phyloP scores from a whole-genome alignment of 1,284 basidiomycete species.

The Violaceomyces palustris region DNA sequence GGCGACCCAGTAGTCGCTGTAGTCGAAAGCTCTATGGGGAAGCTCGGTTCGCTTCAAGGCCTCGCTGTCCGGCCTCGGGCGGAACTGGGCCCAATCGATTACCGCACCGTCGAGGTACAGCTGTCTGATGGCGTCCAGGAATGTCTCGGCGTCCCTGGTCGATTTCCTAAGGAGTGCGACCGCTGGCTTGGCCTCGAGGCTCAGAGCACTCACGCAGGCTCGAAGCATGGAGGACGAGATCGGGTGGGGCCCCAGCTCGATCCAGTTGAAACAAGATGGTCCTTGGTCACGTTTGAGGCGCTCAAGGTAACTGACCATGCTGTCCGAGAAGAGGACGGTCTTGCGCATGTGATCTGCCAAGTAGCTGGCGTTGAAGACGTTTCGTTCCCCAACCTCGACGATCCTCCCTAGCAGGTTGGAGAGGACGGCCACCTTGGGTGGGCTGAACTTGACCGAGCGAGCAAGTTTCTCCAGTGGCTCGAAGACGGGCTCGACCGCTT shows the following conservation, averaged over 20 bases:
- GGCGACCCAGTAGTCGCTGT: conserved; percentile 19
- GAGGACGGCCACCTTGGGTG: conserved; percentile 8
- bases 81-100: too few species aligned
- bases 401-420: conserved; percentile 24
- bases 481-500: conserved; percentile 14
- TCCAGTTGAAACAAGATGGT: too few species aligned
- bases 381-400: background rate
- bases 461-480: conserved; percentile 2
- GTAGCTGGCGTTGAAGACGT: conserved; percentile 4
- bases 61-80: too few species aligned
- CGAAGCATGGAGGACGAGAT: conserved; percentile 26
- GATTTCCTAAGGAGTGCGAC: too few species aligned
- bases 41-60: too few species aligned
- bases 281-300: too few species aligned
- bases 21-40: conserved; percentile 26
- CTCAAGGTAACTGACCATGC: conserved; percentile 12
- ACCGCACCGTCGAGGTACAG: too few species aligned
- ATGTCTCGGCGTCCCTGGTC: too few species aligned
- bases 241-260: conserved; percentile 30
- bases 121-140: too few species aligned
- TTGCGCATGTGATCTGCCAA: conserved; percentile 16
- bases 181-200: too few species aligned
- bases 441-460: conserved; percentile 1
- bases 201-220: conserved; percentile 21
- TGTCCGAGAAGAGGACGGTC: conserved; percentile 19